Evolutionary conservation across 2,329 filamentous ascomycete genomes (phyloP).

Genomic region (Stemphylium vesicarium): DNA sequence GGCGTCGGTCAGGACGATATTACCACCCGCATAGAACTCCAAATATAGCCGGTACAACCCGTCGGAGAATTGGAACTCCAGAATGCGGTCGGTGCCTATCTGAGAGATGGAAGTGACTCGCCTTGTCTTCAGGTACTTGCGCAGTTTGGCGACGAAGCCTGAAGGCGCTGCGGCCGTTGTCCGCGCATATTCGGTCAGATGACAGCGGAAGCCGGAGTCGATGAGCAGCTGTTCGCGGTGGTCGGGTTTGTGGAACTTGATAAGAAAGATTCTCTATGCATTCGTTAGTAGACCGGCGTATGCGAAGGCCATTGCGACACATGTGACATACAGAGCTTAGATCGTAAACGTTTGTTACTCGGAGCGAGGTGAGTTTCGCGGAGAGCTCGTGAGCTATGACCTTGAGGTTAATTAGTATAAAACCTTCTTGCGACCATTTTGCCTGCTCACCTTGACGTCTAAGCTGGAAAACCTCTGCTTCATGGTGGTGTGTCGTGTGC

Average conservation of each 20-base stretch:
- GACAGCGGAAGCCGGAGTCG: constrained; percentile 94
- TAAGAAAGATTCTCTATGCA: constrained; percentile 79
- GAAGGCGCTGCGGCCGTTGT: constrained; percentile 85
- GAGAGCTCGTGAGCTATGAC: constrained; percentile 95
- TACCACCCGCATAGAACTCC: constrained; percentile 96
- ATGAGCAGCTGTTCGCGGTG: constrained; percentile 88
- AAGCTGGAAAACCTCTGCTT: constrained; percentile 82
- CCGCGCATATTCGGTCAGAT: constrained; percentile 88
- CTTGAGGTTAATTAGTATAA: constrained; percentile 53
- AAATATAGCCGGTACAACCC: constrained; percentile 86
- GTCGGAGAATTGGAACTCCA: constrained; percentile 92
- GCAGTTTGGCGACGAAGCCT: constrained; percentile 80
- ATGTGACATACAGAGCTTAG: constrained; percentile 70
- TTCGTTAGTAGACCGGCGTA: constrained; percentile 30
- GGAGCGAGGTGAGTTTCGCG: constrained; percentile 73
- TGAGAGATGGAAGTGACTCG: constrained; percentile 81
- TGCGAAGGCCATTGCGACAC: not conserved
- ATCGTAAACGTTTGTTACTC: constrained; percentile 94
- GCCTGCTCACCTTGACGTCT: constrained; percentile 67
- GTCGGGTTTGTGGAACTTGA: constrained; percentile 93
- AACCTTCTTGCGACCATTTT: too few species aligned
- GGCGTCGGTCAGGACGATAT: constrained; percentile 88
- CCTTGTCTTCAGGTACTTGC: constrained; percentile 87
- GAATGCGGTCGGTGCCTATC: constrained; percentile 89
- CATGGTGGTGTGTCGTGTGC: constrained; percentile 58